Percentiles rank a stretch among this genome's conserved stretches.
phyloP scores from a whole-genome alignment of 495 filamentous ascomycete species.

The Elaphomyces granulatus region DNA sequence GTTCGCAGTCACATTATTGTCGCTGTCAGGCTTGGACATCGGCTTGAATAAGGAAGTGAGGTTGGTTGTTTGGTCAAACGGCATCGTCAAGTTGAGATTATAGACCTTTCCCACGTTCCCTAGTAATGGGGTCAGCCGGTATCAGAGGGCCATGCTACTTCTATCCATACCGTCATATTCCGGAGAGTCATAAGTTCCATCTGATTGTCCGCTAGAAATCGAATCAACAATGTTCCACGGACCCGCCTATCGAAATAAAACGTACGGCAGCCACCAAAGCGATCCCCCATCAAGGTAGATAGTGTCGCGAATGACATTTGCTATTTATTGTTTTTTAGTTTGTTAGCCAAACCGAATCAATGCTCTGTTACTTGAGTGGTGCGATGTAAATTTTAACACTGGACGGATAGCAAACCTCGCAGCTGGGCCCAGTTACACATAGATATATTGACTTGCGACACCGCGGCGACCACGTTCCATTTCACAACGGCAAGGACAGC shows the following conservation, averaged over 20 bases:
- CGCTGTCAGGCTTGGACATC: conserved; percentile 26
- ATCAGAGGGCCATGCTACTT: too few species aligned
- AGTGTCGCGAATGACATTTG: conserved; percentile 42
- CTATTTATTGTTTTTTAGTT: conserved; percentile 24
- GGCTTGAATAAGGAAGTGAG: conserved; percentile 24
- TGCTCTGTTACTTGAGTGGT: conserved; percentile 1
- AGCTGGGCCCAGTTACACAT: conserved; percentile 36
- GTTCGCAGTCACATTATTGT: conserved; percentile 37
- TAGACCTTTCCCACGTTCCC: not conserved
- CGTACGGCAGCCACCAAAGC: conserved; percentile 27
- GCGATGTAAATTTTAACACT: not conserved
- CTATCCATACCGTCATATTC: conserved; percentile 1
- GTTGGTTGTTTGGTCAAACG: conserved; percentile 33
- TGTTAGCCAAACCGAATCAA: too few species aligned
- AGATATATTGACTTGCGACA: conserved; percentile 27
- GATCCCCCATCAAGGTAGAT: conserved; percentile 47
- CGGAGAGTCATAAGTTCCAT: not conserved
- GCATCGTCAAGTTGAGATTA: conserved; percentile 3
- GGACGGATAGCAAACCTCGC: conserved; percentile 20
- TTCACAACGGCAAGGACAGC: too few species aligned
- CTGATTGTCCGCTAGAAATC: conserved; percentile 1
- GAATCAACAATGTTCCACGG: not conserved
- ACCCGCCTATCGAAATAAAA: not conserved
- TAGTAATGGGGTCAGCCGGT: not conserved
- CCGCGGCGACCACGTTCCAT: too few species aligned